Conservation (phyloP, 108 stramenopile genomes). For the Nannochloropsis salina region DNA sequence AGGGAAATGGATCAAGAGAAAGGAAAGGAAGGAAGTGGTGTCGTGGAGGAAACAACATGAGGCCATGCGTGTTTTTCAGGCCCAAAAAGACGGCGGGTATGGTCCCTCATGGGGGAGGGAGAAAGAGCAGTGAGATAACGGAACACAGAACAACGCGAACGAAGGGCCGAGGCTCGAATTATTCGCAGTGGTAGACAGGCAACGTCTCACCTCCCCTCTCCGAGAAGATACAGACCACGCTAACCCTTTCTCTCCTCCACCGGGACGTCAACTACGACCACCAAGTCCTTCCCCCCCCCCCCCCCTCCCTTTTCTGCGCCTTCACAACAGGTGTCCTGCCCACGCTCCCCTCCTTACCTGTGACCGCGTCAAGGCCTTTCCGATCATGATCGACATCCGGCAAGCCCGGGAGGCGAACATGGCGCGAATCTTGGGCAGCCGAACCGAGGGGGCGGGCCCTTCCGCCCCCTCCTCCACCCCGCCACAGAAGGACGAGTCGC, state of each 20-base stretch:
- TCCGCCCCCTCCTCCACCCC: conserved; percentile 61
- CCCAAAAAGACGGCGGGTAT: no score
- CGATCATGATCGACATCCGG: conserved; percentile 85
- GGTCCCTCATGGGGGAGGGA: no score
- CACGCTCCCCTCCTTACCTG: not conserved
- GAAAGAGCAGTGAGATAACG: no score
- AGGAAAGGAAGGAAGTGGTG: not conserved
- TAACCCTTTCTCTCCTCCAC: not conserved
- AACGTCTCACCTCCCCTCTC: no score
- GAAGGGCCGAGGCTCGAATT: no score
- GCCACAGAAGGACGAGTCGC: conserved; percentile 55
- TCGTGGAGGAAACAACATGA: not conserved
- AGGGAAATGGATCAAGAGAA: not conserved
- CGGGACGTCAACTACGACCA: not conserved
- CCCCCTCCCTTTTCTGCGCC: not conserved
- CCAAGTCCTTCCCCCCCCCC: not conserved
- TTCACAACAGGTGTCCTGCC: no score
- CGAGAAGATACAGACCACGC: no score
- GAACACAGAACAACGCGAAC: no score
- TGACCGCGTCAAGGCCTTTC: conserved; percentile 65
- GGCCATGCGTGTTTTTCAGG: no score
- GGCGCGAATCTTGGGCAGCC: conserved; percentile 86
- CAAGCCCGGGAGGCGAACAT: conserved; percentile 95
- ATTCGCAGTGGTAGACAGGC: no score
- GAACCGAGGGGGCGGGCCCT: conserved; percentile 24